Conservation (phyloP, 2,329 filamentous ascomycete species). For the Drechslera avenae region DNA sequence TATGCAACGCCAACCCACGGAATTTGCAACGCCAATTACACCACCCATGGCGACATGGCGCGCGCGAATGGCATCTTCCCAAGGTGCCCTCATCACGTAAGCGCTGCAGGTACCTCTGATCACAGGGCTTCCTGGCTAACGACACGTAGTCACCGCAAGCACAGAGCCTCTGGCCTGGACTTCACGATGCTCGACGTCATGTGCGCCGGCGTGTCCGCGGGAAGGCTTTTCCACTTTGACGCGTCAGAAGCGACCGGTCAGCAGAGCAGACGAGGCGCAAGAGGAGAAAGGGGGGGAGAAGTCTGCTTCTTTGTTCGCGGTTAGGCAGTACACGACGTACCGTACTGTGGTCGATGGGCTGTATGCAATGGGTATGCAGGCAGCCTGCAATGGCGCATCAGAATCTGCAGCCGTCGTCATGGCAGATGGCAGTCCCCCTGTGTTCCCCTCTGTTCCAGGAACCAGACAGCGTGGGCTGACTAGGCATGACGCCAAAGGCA, state of each 20-base stretch:
- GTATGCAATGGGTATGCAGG: background rate
- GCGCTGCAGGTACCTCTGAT: conserved; percentile 16
- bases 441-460: conserved; percentile 13
- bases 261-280: background rate
- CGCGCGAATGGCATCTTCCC: conserved; percentile 3
- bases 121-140: conserved; percentile 6
- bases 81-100: conserved; percentile 2
- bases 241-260: conserved; percentile 5
- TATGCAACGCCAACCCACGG: background rate
- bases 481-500: conserved; percentile 13
- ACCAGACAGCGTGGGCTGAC: conserved; percentile 4
- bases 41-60: conserved; percentile 26
- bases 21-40: conserved; percentile 29
- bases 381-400: conserved; percentile 1
- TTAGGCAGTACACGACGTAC: too few relatives aligned
- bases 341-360: background rate
- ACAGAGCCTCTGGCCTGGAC: conserved; percentile 19
- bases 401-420: conserved; percentile 7
- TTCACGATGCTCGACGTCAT: conserved; percentile 48
- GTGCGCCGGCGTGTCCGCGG: conserved; percentile 14
- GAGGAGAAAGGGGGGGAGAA: background rate
- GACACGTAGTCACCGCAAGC: conserved; percentile 16
- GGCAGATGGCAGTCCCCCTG: too few relatives aligned
- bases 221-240: background rate
- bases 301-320: background rate